Conservation (phyloP, 768 basidiomycete species). For the Tylopilus felleus region DNA sequence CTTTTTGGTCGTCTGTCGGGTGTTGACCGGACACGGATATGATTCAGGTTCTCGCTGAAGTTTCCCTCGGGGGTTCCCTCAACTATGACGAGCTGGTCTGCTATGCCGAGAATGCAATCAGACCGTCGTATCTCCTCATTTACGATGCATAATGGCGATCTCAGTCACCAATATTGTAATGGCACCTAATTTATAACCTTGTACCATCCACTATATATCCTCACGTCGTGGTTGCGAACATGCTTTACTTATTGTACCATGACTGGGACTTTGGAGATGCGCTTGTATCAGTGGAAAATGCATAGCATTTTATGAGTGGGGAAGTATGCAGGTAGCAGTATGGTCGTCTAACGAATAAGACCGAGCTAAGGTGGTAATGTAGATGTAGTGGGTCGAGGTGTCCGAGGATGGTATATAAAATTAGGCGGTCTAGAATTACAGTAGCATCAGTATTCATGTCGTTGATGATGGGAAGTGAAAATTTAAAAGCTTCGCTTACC, state of each 20-base stretch:
- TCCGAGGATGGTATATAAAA: slow-evolving; percentile 17
- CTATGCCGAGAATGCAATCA: slow-evolving; percentile 66
- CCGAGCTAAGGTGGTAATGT: slow-evolving; percentile 22
- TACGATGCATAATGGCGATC: slow-evolving; percentile 46
- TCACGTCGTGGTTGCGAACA: neutral
- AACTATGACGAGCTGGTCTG: slow-evolving; percentile 74
- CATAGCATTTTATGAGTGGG: slow-evolving; percentile 29
- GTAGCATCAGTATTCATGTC: neutral
- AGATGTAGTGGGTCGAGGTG: slow-evolving; percentile 8
- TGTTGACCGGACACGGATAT: neutral
- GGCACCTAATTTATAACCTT: slow-evolving; percentile 4
- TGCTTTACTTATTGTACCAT: slow-evolving; percentile 8
- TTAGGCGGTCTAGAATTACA: slow-evolving; percentile 25
- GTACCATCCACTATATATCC: neutral
- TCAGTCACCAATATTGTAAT: neutral
- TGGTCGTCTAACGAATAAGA: slow-evolving; percentile 38
- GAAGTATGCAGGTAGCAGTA: slow-evolving; percentile 21
- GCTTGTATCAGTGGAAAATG: neutral
- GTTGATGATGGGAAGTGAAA: neutral
- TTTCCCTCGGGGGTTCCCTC: slow-evolving; percentile 51
- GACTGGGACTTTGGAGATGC: neutral
- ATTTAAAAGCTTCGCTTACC: slow-evolving; percentile 40
- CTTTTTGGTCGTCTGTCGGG: neutral
- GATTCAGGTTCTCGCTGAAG: slow-evolving; percentile 61
- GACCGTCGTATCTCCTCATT: slow-evolving; percentile 68